Evolutionary conservation across 768 basidiomycete genomes (phyloP).

Genomic region (Mycena galericulata): DNA sequence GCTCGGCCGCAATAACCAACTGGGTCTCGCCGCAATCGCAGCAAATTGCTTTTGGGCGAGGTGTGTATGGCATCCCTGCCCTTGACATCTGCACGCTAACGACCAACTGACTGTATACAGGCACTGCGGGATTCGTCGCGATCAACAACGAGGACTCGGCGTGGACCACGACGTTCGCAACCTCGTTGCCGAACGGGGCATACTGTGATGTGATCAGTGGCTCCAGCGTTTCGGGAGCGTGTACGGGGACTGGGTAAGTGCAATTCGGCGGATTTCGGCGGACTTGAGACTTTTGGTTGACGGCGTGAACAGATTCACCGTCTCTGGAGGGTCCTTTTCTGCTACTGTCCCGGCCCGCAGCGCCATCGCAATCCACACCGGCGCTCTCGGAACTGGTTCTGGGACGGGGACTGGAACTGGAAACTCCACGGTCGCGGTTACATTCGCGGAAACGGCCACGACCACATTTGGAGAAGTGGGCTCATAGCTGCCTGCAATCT

Average conservation of each 20-base stretch:
- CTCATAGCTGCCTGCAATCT: not conserved
- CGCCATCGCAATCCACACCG: conserved; percentile 69
- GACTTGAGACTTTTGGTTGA: not conserved
- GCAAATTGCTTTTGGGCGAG: conserved; percentile 77
- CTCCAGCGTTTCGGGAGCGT: conserved; percentile 50
- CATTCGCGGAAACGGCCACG: conserved; percentile 66
- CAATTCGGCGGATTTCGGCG: no score
- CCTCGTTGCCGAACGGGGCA: conserved; percentile 65
- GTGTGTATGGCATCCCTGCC: conserved; percentile 44
- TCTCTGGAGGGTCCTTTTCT: conserved; percentile 62
- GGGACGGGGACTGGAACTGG: conserved; percentile 39
- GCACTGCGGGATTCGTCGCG: conserved; percentile 68
- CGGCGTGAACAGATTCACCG: conserved; percentile 53
- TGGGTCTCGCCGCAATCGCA: conserved; percentile 70
- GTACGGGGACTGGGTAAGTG: conserved; percentile 66
- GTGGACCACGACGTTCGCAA: conserved; percentile 70
- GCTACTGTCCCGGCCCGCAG: no score
- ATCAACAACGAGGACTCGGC: conserved; percentile 72
- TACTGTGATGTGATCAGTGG: conserved; percentile 79
- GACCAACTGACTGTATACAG: conserved; percentile 41
- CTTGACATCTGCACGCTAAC: not conserved
- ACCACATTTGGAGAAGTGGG: conserved; percentile 69
- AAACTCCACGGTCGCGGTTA: conserved; percentile 51
- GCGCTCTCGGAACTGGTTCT: conserved; percentile 51
- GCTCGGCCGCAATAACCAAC: conserved; percentile 59